phyloP scores from a whole-genome alignment of 2,329 filamentous ascomycete species.

The Monosporascus sp. region DNA sequence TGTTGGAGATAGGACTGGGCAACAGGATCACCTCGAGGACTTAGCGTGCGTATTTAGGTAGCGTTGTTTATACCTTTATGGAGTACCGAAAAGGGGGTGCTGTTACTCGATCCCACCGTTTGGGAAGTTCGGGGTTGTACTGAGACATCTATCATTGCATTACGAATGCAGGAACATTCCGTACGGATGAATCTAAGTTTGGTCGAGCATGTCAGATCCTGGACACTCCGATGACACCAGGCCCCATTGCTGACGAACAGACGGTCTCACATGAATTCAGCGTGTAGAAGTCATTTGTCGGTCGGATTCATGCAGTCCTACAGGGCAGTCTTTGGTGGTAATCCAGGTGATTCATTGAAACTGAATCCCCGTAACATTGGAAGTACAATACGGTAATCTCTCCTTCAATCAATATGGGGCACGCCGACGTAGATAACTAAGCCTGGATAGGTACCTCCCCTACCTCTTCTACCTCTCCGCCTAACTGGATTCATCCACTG shows the following conservation, averaged over 20 bases:
- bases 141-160: no score
- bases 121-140: no score
- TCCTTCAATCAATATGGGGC: no score
- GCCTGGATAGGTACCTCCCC: no score
- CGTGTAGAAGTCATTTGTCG: background rate
- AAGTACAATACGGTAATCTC: no score
- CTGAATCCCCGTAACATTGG: background rate
- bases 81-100: no score
- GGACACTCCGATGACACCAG: background rate
- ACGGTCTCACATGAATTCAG: background rate
- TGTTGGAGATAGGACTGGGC: background rate
- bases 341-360: background rate
- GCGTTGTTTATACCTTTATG: no score
- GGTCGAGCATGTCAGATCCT: background rate
- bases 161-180: no score
- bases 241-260: background rate
- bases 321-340: background rate
- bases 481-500: background rate
- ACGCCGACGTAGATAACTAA: no score
- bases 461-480: background rate
- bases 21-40: background rate
- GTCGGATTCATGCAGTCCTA: background rate
- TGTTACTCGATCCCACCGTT: no score
- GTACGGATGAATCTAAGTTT: no score
- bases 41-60: no score